Evolutionary conservation across 306 rosid genomes (phyloP), one percentile per base, ranked within the genome.

Genomic region (Casuarina cunninghamiana): DNA sequence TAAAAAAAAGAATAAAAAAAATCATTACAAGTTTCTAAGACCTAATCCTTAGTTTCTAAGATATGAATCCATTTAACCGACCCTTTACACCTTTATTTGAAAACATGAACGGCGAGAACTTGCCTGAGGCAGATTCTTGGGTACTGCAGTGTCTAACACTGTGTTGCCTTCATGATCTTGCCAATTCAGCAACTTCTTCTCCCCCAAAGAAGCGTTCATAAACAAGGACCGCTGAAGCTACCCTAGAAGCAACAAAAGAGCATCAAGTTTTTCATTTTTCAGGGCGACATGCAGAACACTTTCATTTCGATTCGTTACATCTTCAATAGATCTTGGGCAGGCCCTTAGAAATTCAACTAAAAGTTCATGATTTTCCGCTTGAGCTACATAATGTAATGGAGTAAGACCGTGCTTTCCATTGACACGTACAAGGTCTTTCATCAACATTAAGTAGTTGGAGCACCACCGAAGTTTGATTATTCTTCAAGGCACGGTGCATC

Each of bases 111-210:
- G 9, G 2, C 9, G 53, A 15, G 9, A 2, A 80, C 84, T 87
- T 70, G 46, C 68, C 9, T 74, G 42, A 53, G 0, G 11, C 2
- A 5, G 13, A 57, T 76, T 43, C 13, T 38, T 55, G 32, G 77
- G 37, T 7, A 75, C 76, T 12, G 86, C 78, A 77, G 79, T 10
- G 43, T 87, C 88, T 12, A 87, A 73, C 37, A 73, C 2, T 7
- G 80, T 81, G 84, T 84, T 74, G 16, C 90, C 86, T 13, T 54
- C 62, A 1, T 75, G 85, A 19, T 86, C 83, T 0, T 3, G 4
- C 13, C 53, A 49, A 49, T 49, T 49, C 16, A 49, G 15, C 53
- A 49, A 49, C 0, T 49, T 10, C 3, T 49, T 49, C 12, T 49
- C 53, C 53, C 9, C 0, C 53, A 13, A 3, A 2, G 6, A n/a